phyloP scores from a whole-genome alignment of 2,329 filamentous ascomycete genomes.

The Fusarium beomiforme region DNA sequence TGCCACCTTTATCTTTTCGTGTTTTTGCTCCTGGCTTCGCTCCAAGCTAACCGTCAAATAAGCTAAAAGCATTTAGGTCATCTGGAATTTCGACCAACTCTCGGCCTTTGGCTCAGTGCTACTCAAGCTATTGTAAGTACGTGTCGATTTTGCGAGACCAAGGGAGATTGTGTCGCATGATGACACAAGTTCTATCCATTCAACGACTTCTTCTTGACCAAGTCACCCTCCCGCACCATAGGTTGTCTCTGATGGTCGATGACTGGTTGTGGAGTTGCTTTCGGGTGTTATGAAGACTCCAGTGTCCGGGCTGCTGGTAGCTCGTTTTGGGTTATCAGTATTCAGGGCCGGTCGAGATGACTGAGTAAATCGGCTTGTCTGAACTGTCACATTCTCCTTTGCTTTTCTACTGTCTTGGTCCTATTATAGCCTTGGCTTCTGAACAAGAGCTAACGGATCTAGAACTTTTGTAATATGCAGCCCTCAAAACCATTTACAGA shows the following conservation, averaged over 20 bases:
- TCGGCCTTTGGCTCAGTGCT: neutral
- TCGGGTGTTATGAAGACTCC: conserved; percentile 67
- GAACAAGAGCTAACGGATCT: conserved; percentile 20
- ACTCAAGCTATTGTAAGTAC: conserved; percentile 21
- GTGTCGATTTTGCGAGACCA: neutral
- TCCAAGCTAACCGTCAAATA: conserved; percentile 17
- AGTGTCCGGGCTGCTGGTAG: conserved; percentile 58
- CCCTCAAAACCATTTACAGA: neutral
- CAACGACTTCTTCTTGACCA: conserved; percentile 73
- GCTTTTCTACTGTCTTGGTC: neutral
- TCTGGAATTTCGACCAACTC: too few relatives aligned
- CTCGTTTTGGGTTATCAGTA: conserved; percentile 64
- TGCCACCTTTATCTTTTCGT: conserved; percentile 32
- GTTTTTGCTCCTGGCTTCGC: neutral
- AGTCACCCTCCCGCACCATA: conserved; percentile 80
- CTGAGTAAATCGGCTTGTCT: conserved; percentile 78
- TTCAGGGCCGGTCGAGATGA: conserved; percentile 67
- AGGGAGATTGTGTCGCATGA: conserved; percentile 42
- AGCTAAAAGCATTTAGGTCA: neutral
- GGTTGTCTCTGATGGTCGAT: conserved; percentile 57
- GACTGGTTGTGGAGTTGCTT: conserved; percentile 80
- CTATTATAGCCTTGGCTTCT: neutral
- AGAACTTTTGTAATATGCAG: neutral
- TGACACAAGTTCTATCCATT: conserved; percentile 77
- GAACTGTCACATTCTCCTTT: conserved; percentile 32